Evolutionary conservation across 345 rosid genomes (phyloP).

Genomic region (Eucalyptus polyanthemos): DNA sequence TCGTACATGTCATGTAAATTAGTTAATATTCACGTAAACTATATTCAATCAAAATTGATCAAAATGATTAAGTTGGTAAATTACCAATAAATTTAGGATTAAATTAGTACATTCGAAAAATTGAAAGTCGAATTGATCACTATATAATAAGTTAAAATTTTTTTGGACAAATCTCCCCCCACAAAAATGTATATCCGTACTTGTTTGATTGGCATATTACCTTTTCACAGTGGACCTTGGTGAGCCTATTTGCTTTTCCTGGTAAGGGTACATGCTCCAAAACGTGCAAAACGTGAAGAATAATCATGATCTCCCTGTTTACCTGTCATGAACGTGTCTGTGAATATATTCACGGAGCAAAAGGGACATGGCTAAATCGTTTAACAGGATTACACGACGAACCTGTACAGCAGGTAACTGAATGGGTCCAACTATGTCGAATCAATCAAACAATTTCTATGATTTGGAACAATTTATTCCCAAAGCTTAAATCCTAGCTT

Average conservation of each 20-base stretch:
- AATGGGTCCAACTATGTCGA: background rate
- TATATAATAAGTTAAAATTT: background rate
- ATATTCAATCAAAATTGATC: too few species aligned
- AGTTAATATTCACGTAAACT: rapidly evolving
- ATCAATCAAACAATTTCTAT: background rate
- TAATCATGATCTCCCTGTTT: background rate
- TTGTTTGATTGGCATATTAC: background rate
- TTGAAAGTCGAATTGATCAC: too few species aligned
- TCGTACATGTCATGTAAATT: rapidly evolving
- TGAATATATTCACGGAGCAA: background rate
- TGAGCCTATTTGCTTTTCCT: background rate
- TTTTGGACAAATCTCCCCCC: background rate
- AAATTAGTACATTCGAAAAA: too few species aligned
- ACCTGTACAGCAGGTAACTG: background rate
- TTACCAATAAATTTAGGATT: background rate
- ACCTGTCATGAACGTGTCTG: background rate
- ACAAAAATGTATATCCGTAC: background rate
- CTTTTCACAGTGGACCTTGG: background rate
- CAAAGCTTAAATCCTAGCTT: background rate
- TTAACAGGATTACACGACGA: background rate
- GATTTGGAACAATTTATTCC: background rate
- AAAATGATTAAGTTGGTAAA: background rate
- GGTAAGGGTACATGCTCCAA: background rate
- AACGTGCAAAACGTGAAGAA: background rate
- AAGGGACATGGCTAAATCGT: background rate